These are phyloP conservation scores for Hypoxylon sp. DNA, from an alignment of 2,329 filamentous ascomycete genomes.

Conservation along the genomic window DNA sequence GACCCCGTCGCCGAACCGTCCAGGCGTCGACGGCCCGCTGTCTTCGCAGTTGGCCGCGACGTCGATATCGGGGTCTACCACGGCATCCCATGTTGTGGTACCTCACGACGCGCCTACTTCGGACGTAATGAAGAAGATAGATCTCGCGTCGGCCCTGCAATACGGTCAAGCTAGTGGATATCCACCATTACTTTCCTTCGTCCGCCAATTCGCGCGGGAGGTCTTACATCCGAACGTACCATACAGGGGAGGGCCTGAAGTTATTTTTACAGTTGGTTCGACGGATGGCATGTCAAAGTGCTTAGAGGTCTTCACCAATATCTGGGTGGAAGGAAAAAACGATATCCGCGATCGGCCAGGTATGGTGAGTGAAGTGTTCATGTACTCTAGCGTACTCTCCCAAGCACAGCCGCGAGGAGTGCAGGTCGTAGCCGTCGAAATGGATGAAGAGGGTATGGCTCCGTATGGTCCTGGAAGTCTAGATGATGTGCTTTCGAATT, in stretches of 20 bases:
- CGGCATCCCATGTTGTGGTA: constrained; percentile 72
- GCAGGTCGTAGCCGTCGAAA: constrained; percentile 78
- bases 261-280: constrained; percentile 83
- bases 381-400: constrained; percentile 82
- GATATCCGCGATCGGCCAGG: constrained; percentile 78
- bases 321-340: constrained; percentile 78
- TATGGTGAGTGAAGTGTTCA: constrained; percentile 82
- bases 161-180: constrained; percentile 89
- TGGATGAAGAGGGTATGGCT: constrained; percentile 86
- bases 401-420: constrained; percentile 76
- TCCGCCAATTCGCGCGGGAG: constrained; percentile 82
- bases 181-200: constrained; percentile 80
- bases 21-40: constrained; percentile 57
- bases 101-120: constrained; percentile 66
- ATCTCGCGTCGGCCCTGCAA: constrained; percentile 84
- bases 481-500: constrained; percentile 82
- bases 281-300: constrained; percentile 89
- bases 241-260: constrained; percentile 80
- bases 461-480: constrained; percentile 79
- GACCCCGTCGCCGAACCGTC: constrained; percentile 75
- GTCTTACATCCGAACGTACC: constrained; percentile 85
- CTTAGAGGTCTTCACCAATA: constrained; percentile 79
- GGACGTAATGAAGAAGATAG: constrained; percentile 78
- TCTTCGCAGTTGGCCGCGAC: constrained; percentile 54
- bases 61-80: constrained; percentile 48